Percentiles rank a stretch among this genome's conserved stretches.
Evolutionary conservation across 352 stramenopile genomes (phyloP).

Genomic region (Phytophthora chlamydospora): DNA sequence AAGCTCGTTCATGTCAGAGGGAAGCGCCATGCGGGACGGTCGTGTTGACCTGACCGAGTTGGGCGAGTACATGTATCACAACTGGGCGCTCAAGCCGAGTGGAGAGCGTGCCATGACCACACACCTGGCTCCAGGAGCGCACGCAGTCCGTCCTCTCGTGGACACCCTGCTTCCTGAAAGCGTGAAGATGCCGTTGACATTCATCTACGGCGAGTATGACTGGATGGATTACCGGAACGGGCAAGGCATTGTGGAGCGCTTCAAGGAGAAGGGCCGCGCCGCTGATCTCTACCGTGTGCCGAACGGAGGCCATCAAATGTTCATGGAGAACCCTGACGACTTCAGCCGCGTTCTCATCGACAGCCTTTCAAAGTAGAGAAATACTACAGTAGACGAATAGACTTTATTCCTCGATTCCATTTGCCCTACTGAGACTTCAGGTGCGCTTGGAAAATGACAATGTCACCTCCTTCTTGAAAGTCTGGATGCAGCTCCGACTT

Average conservation of each 20-base stretch:
- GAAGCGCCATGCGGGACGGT: slow-evolving; percentile 72
- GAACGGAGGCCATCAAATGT: slow-evolving; percentile 79
- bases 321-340: slow-evolving; percentile 77
- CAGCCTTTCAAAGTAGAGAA: slow-evolving; percentile 29
- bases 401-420: slow-evolving; percentile 15
- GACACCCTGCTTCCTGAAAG: slow-evolving; percentile 61
- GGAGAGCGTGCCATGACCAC: slow-evolving; percentile 79
- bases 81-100: slow-evolving; percentile 82
- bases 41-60: slow-evolving; percentile 66
- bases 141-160: slow-evolving; percentile 70
- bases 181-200: slow-evolving; percentile 82
- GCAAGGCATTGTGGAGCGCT: slow-evolving; percentile 61
- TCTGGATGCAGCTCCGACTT: slow-evolving; percentile 61
- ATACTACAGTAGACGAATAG: slow-evolving; percentile 12
- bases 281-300: slow-evolving; percentile 69
- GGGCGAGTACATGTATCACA: slow-evolving; percentile 86
- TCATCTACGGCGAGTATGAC: slow-evolving; percentile 85
- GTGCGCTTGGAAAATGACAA: slow-evolving; percentile 64
- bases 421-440: slow-evolving; percentile 23
- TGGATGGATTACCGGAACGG: slow-evolving; percentile 88
- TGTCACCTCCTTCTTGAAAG: slow-evolving; percentile 65
- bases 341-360: slow-evolving; percentile 76
- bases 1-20: slow-evolving; percentile 78
- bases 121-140: slow-evolving; percentile 72
- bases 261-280: slow-evolving; percentile 37